A percentile compares a stretch with the other conserved stretches of the same genome.
Evolutionary conservation across 2,329 filamentous ascomycete species (phyloP).

Genomic region (Talaromyces pinophilus): DNA sequence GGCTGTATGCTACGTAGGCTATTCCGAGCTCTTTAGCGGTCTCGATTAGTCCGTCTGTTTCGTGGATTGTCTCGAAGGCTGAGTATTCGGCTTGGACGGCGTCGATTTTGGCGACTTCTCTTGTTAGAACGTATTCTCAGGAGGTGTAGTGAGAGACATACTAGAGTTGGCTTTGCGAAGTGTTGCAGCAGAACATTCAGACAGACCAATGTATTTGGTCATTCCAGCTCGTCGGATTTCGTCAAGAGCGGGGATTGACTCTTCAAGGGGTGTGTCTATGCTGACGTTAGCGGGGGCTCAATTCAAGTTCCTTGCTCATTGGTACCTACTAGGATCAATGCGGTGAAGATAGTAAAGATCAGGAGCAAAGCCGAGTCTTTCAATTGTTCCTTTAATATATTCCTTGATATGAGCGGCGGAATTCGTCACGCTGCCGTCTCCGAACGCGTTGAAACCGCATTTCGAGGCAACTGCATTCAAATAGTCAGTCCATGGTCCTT

Average conservation of each 20-base stretch:
- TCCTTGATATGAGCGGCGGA: not conserved
- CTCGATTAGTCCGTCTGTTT: conserved; percentile 45
- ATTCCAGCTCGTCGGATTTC: not conserved
- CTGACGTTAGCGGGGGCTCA: not conserved
- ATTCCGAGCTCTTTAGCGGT: conserved; percentile 32
- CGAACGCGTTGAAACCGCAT: not conserved
- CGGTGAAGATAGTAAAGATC: not conserved
- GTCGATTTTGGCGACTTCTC: conserved; percentile 50
- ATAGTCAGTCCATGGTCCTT: not conserved
- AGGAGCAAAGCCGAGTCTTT: not conserved
- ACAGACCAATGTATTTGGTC: not conserved
- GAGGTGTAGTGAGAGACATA: not conserved
- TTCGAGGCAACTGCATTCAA: not conserved
- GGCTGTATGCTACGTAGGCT: not conserved
- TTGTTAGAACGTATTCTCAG: conserved; percentile 22
- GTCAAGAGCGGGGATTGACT: not conserved
- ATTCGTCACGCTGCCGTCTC: not conserved
- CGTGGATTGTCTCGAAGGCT: conserved; percentile 46
- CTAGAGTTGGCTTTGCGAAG: not conserved
- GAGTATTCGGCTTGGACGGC: conserved; percentile 52
- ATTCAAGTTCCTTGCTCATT: not conserved
- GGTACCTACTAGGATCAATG: not conserved
- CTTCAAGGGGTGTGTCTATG: not conserved
- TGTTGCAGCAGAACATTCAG: not conserved
- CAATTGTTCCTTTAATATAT: not conserved